Conservation (phyloP, 2,329 filamentous ascomycete genomes). For the Pestalotiopsis sp. region DNA sequence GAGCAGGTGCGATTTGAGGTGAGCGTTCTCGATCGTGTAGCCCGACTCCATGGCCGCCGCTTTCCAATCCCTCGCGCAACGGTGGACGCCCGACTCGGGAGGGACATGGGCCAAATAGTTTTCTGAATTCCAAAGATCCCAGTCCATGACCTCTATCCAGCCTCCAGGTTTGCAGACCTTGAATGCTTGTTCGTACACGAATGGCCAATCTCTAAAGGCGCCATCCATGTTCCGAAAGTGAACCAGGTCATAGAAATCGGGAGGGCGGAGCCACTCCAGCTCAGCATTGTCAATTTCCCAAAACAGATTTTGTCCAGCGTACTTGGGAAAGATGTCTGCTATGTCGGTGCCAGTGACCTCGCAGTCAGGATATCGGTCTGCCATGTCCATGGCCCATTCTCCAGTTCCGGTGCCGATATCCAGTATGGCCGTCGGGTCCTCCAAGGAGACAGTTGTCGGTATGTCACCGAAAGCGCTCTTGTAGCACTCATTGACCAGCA, state of each 20-base stretch:
- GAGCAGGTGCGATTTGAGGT: slow-evolving; percentile 46
- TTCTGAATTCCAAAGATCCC: slow-evolving; percentile 41
- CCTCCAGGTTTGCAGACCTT: slow-evolving; percentile 56
- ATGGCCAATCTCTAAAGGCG: slow-evolving; percentile 56
- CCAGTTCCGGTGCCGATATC: slow-evolving; percentile 63
- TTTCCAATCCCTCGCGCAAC: slow-evolving; percentile 40
- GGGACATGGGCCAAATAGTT: slow-evolving; percentile 42
- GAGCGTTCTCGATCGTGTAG: slow-evolving; percentile 42
- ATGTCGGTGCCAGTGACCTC: slow-evolving; percentile 62
- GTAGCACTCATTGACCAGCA: slow-evolving; percentile 64
- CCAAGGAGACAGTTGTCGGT: slow-evolving; percentile 43
- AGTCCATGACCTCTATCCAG: slow-evolving; percentile 57
- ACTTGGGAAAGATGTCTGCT: slow-evolving; percentile 56
- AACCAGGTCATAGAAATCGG: slow-evolving; percentile 54
- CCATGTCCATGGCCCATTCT: slow-evolving; percentile 53
- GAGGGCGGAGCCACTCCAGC: slow-evolving; percentile 54
- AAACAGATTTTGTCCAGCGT: slow-evolving; percentile 58
- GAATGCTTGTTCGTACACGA: slow-evolving; percentile 53
- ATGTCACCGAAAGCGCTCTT: slow-evolving; percentile 49
- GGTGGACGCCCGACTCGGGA: slow-evolving; percentile 44
- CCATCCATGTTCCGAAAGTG: slow-evolving; percentile 58
- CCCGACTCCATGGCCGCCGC: slow-evolving; percentile 46
- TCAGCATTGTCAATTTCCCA: slow-evolving; percentile 63
- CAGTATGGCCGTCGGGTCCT: slow-evolving; percentile 45
- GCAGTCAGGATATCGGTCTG: slow-evolving; percentile 51